A percentile compares a stretch with the other conserved stretches of the same genome.
These are phyloP conservation scores for Tulasnella sp. DNA, from an alignment of 768 basidiomycete genomes.

Conservation along the genomic window DNA sequence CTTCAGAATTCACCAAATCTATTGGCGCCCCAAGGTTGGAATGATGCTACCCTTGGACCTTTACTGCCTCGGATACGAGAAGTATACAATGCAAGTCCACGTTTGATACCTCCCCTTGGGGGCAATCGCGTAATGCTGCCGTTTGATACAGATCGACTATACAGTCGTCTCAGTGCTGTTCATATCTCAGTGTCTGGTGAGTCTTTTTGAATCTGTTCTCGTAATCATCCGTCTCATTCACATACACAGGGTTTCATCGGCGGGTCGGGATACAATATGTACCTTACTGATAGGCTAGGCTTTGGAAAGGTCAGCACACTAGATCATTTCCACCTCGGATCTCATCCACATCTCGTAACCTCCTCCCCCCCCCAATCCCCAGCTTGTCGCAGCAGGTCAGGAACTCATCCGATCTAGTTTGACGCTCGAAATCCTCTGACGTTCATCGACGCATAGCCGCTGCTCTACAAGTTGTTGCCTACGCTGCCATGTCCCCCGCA, in stretches of 20 bases:
- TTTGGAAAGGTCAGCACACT: conserved; percentile 17
- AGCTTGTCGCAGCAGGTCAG: too few species aligned
- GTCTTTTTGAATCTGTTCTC: neutral
- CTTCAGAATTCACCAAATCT: too few species aligned
- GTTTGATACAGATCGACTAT: conserved; percentile 4
- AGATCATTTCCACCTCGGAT: neutral
- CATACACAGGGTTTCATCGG: conserved; percentile 14
- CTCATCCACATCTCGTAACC: too few species aligned
- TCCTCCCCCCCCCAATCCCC: too few species aligned
- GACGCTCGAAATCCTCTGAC: too few species aligned
- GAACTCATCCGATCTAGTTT: too few species aligned
- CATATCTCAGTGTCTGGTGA: conserved; percentile 12
- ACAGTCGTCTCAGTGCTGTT: conserved; percentile 18
- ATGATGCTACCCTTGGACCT: conserved; percentile 10
- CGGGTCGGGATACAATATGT: conserved; percentile 13
- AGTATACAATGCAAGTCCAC: neutral
- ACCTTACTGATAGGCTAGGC: conserved; percentile 14
- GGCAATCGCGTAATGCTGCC: neutral
- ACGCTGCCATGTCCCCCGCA: conserved; percentile 31
- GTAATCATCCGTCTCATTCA: neutral
- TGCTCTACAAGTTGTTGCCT: conserved; percentile 27
- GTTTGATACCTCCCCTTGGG: too few species aligned
- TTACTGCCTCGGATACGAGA: conserved; percentile 14
- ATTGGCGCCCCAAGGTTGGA: too few species aligned
- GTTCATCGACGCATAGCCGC: conserved; percentile 23